These are phyloP conservation scores for Penicillium carneum DNA, from an alignment of 2,329 filamentous ascomycete genomes.

Conservation along the genomic window DNA sequence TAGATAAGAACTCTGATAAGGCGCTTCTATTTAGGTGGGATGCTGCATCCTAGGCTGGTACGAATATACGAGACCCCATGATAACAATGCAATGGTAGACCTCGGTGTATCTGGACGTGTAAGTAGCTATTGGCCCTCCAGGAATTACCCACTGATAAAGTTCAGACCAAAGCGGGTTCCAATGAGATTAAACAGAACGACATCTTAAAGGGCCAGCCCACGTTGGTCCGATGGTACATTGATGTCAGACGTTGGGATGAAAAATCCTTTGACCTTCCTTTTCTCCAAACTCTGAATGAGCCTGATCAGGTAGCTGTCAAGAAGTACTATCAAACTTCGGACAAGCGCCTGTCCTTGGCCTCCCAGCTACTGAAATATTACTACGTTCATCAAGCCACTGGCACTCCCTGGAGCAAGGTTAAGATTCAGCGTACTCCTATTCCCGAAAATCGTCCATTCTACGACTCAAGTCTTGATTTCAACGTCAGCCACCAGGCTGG, in stretches of 20 bases:
- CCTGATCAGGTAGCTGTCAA: slow-evolving; percentile 60
- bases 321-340: slow-evolving; percentile 61
- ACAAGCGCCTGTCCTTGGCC: slow-evolving; percentile 67
- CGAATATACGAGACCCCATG: not conserved
- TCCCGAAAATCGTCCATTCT: slow-evolving; percentile 61
- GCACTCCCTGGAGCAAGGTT: slow-evolving; percentile 65
- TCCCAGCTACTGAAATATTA: slow-evolving; percentile 68
- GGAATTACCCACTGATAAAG: not conserved
- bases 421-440: slow-evolving; percentile 60
- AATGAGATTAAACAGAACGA: slow-evolving; percentile 27
- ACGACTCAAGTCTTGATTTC: slow-evolving; percentile 60
- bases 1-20: slow-evolving; percentile 7
- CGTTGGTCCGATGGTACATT: slow-evolving; percentile 54
- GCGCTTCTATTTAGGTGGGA: not conserved
- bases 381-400: slow-evolving; percentile 63
- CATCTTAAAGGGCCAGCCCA: slow-evolving; percentile 24
- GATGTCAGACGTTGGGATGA: slow-evolving; percentile 49
- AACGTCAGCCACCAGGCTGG: slow-evolving; percentile 71
- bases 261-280: slow-evolving; percentile 44
- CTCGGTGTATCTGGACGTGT: not conserved
- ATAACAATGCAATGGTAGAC: not conserved
- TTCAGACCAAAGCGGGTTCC: slow-evolving; percentile 20
- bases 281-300: slow-evolving; percentile 51
- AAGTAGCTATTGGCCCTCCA: not conserved
- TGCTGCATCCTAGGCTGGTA: not conserved